These are phyloP conservation scores for Camellia japonica DNA, from an alignment of 148 eudicot genomes.

Conservation along the genomic window DNA sequence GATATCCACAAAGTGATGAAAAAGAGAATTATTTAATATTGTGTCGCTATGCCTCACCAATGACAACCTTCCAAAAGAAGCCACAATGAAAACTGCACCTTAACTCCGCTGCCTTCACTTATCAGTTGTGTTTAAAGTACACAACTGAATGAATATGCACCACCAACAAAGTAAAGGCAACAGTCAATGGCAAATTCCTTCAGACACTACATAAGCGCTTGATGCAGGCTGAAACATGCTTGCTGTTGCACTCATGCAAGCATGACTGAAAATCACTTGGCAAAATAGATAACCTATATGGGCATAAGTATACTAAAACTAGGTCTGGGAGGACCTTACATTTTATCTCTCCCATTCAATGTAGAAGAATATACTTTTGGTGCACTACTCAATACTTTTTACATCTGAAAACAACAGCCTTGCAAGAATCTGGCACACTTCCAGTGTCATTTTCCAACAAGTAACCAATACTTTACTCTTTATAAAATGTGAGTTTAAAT, in stretches of 20 bases:
- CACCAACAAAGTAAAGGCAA: not conserved
- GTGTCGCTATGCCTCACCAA: not conserved
- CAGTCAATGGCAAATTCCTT: not conserved
- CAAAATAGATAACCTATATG: not conserved
- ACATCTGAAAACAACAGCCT: too few species aligned
- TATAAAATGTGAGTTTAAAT: not conserved
- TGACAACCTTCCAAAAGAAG: not conserved
- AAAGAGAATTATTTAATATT: not conserved
- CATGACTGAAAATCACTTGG: not conserved
- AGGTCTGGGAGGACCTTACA: not conserved
- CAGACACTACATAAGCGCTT: not conserved
- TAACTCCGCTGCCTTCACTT: not conserved
- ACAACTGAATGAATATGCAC: not conserved
- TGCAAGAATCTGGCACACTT: too few species aligned
- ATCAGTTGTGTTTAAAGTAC: not conserved
- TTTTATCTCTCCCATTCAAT: too few species aligned
- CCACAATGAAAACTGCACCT: not conserved
- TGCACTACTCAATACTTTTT: too few species aligned
- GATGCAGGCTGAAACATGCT: not conserved
- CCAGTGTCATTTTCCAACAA: not conserved
- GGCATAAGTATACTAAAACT: not conserved
- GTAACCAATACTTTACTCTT: not conserved
- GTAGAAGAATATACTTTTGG: too few species aligned
- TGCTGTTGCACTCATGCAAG: not conserved
- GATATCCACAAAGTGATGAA: not conserved